Base-by-base conservation (phyloP, 169 alveolate species). In the Eimeria mitis region DNA sequence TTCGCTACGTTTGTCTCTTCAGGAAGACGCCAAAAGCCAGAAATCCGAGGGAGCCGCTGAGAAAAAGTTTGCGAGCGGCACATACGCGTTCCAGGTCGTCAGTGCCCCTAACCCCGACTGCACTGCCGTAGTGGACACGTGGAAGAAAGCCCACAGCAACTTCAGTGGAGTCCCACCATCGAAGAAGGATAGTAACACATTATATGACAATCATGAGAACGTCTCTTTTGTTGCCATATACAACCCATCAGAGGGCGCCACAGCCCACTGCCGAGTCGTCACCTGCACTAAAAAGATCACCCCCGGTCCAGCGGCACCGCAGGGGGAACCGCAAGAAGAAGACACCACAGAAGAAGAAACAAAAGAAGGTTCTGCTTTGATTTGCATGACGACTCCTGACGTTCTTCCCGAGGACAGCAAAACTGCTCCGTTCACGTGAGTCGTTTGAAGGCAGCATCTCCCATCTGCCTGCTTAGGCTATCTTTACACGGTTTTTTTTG, bases 41-140 rank as follows among this genome's bases (percentile, higher is more conserved):
- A 7, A 19, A 19, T 23, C 6, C 68, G 68, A 44, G 13, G 78
- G n/a, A 8, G 0, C 16, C 8, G 78, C 37, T 1, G 42, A 21
- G 7, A 9, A 1, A 70, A 1, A 9, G 2, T 70, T 70, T 42
- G 16, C 6, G 1, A 25, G 6, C 37, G 63, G 85, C 4, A 75
- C 85, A 75, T 75, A 75, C 54, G 85, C 85, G 59, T 75, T 42
- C 85, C 40, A 37, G 59, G 34, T 47, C 63, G 37, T 75, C 61
- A 28, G 16, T 9, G 16, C 52, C 40, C 21, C 1, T 0, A 25
- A 5, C 25, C 59, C 63, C 54, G 42, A n/a, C 52, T 75, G 85
- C 85, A 75, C 14, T 28, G 85, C 40, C 56, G 54, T 28, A 42
- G 59, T 75, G 31, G 59, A 44, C 21, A 37, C 13, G 21, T 75